Conservation (phyloP, 805 yeast species). For the Wickerhamomyces kurtzmanii region DNA sequence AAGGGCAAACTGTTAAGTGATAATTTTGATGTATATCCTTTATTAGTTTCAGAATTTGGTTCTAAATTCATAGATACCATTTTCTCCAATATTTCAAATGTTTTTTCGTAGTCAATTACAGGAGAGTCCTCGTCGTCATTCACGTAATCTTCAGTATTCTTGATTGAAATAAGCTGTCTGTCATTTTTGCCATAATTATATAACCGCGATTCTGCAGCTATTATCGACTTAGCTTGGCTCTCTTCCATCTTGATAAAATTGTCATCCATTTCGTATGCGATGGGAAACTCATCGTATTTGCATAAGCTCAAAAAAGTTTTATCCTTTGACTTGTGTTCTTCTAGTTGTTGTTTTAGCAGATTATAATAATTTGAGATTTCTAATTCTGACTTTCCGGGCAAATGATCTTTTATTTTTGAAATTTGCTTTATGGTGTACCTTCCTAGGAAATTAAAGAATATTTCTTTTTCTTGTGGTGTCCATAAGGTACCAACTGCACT, state of each 20-base stretch:
- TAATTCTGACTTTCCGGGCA: slow-evolving; percentile 30
- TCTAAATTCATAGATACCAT: too few relatives aligned
- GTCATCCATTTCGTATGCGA: slow-evolving; percentile 40
- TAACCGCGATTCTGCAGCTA: too few relatives aligned
- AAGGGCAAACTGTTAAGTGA: too few relatives aligned
- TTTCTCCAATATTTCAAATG: too few relatives aligned
- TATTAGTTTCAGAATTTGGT: too few relatives aligned
- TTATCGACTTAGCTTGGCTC: slow-evolving; percentile 20
- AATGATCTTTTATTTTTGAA: slow-evolving; percentile 25
- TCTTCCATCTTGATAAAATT: slow-evolving; percentile 34
- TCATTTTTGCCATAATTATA: too few relatives aligned
- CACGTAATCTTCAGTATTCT: too few relatives aligned
- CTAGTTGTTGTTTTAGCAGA: slow-evolving; percentile 21
- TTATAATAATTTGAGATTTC: slow-evolving; percentile 39
- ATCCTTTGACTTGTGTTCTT: slow-evolving; percentile 13
- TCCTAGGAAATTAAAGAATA: slow-evolving; percentile 38
- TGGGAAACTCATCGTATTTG: slow-evolving; percentile 36
- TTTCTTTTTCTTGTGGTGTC: slow-evolving; percentile 38
- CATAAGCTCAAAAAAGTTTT: slow-evolving; percentile 15
- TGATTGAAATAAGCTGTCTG: too few relatives aligned
- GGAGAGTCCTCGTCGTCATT: too few relatives aligned
- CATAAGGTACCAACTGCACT: slow-evolving; percentile 29
- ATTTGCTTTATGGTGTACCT: slow-evolving; percentile 38
- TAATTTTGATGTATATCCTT: too few relatives aligned
- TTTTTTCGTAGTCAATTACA: too few relatives aligned